phyloP scores from a whole-genome alignment of 441 rosid genomes.

The Aleurites moluccanus region DNA sequence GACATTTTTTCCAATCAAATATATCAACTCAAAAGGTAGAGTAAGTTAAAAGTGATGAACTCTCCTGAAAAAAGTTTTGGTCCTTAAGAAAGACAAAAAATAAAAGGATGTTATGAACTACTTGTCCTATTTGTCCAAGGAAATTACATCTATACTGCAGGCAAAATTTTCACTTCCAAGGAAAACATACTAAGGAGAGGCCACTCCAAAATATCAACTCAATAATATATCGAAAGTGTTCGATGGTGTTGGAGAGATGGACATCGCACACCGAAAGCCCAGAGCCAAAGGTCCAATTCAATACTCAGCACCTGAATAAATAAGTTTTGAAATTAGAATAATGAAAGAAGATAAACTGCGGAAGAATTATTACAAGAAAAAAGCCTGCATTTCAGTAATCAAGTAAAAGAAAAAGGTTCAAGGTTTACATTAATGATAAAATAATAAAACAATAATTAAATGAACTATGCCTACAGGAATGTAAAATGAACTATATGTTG shows the following conservation, averaged over 20 bases:
- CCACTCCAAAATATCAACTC: constrained; percentile 24
- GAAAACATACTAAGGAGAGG: background rate
- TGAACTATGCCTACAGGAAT: background rate
- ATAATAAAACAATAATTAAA: background rate
- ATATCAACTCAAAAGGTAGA: background rate
- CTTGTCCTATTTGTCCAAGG: background rate
- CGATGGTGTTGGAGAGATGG: constrained; percentile 58
- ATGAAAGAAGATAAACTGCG: background rate
- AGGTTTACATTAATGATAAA: background rate
- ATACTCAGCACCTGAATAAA: constrained; percentile 59
- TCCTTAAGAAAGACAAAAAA: background rate
- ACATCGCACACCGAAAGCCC: constrained; percentile 59
- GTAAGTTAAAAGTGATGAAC: background rate
- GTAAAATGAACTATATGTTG: background rate
- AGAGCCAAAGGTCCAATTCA: constrained; percentile 85
- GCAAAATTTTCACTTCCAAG: background rate
- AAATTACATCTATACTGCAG: constrained; percentile 5
- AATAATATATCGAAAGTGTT: constrained; percentile 67
- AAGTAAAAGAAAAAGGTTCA: background rate
- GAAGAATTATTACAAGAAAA: background rate
- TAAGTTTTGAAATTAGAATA: background rate
- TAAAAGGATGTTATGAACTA: background rate
- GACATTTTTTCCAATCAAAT: background rate
- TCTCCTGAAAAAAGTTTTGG: background rate
- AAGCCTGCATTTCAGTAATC: background rate